These are phyloP conservation scores for Fusarium sarcochroum DNA, from an alignment of 2,329 filamentous ascomycete species.

Conservation along the genomic window DNA sequence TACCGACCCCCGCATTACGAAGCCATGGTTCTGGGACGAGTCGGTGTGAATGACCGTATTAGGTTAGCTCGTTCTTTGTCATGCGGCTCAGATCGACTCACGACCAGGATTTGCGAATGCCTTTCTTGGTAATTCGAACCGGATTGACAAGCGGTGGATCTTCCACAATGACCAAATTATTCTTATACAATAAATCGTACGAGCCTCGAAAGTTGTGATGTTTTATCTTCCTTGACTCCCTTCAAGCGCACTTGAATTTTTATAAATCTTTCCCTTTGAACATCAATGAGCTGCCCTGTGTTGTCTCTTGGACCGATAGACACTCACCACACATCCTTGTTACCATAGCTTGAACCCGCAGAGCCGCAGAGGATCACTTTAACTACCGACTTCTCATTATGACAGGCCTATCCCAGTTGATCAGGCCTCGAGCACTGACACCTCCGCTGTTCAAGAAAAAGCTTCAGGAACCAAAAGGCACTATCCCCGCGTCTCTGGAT, in stretches of 20 bases:
- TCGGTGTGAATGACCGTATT: constrained; percentile 3
- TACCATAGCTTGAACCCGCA: background rate
- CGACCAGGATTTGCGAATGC: background rate
- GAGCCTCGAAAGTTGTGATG: background rate
- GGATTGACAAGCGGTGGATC: background rate
- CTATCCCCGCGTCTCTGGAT: background rate
- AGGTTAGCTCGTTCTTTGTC: accelerated
- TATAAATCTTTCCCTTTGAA: background rate
- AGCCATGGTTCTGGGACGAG: background rate
- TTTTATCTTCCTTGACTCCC: background rate
- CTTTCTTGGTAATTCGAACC: constrained; percentile 24
- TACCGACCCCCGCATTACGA: background rate
- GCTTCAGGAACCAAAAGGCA: background rate
- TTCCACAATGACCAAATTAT: background rate
- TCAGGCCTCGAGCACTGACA: constrained; percentile 13
- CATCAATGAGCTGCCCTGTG: background rate
- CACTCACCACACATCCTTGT: background rate
- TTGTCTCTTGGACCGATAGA: no score
- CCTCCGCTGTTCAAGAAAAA: background rate
- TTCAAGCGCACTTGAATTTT: background rate
- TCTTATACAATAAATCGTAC: constrained; percentile 6
- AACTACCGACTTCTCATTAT: constrained; percentile 1
- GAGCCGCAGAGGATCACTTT: background rate
- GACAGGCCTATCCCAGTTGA: constrained; percentile 13
- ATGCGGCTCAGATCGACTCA: background rate